phyloP scores from a whole-genome alignment of 345 rosid genomes.

The Murraya koenigii region DNA sequence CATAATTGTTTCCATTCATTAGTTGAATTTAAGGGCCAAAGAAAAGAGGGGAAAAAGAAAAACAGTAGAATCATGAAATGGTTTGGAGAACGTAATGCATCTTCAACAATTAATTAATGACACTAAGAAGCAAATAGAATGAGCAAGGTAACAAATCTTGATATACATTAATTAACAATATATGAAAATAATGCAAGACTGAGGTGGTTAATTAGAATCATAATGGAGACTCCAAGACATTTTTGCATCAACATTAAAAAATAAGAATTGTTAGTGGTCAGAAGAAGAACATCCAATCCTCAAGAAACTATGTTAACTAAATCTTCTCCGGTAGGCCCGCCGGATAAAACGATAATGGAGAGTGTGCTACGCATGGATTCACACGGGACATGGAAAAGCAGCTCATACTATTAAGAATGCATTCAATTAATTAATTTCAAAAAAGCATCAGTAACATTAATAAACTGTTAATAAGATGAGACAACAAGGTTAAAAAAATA shows the following conservation, averaged over 20 bases:
- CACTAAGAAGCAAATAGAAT: neutral
- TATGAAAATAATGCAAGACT: neutral
- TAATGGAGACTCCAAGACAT: neutral
- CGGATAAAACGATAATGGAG: neutral
- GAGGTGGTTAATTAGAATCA: neutral
- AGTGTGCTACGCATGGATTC: neutral
- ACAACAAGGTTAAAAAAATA: neutral
- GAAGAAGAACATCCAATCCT: neutral
- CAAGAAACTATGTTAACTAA: neutral
- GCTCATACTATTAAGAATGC: neutral
- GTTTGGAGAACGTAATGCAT: neutral
- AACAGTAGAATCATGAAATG: neutral
- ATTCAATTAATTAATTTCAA: neutral
- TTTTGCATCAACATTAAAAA: neutral
- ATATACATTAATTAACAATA: neutral
- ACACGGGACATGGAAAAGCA: neutral
- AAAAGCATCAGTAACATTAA: too few relatives aligned
- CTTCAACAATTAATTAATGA: too few relatives aligned
- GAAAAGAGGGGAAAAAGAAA: too few relatives aligned
- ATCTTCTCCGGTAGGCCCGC: neutral
- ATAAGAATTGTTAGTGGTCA: neutral
- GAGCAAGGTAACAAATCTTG: neutral
- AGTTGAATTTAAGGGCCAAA: too few relatives aligned
- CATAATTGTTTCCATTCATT: too few relatives aligned
- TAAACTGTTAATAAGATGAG: neutral